phyloP scores from a whole-genome alignment of 2,329 filamentous ascomycete species.

The Westerdykella sp. region DNA sequence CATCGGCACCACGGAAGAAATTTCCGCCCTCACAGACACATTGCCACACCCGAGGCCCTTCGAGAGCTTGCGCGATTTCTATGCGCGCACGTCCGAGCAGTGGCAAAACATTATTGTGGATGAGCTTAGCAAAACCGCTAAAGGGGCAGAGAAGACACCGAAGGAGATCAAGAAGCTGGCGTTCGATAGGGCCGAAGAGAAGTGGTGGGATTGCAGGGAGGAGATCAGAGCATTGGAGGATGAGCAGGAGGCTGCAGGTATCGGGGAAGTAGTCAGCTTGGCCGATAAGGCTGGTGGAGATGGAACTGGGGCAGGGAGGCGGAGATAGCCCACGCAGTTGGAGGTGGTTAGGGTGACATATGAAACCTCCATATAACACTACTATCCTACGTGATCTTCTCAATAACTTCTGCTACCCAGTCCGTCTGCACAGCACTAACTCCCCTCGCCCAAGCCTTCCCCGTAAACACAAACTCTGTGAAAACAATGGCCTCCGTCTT shows the following conservation, averaged over 20 bases:
- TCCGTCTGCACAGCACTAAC: constrained; percentile 58
- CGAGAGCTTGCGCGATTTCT: constrained; percentile 87
- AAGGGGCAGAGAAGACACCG: constrained; percentile 58
- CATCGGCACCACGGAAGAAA: constrained; percentile 46
- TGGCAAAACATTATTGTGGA: constrained; percentile 88
- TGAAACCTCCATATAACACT: too few species aligned
- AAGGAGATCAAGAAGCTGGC: constrained; percentile 92
- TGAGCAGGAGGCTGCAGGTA: constrained; percentile 91
- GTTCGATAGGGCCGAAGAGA: constrained; percentile 86
- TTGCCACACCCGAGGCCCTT: constrained; percentile 76
- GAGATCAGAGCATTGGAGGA: constrained; percentile 88
- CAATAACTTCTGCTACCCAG: constrained; percentile 52
- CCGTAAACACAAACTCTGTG: constrained; percentile 61
- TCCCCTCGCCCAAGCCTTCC: constrained; percentile 55
- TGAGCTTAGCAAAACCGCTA: constrained; percentile 55
- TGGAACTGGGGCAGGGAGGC: constrained; percentile 37
- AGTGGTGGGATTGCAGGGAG: constrained; percentile 98
- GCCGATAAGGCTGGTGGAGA: constrained; percentile 58
- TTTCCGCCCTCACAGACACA: constrained; percentile 57
- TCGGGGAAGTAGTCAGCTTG: constrained; percentile 87
- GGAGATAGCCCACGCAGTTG: constrained; percentile 18
- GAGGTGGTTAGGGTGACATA: too few species aligned
- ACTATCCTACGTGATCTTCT: constrained; percentile 10
- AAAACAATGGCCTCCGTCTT: constrained; percentile 59
- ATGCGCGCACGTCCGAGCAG: constrained; percentile 74